Evolutionary conservation across 2,329 filamentous ascomycete genomes (phyloP), one percentile per base, ranked within the genome.

Genomic region (Ilyonectria robusta): DNA sequence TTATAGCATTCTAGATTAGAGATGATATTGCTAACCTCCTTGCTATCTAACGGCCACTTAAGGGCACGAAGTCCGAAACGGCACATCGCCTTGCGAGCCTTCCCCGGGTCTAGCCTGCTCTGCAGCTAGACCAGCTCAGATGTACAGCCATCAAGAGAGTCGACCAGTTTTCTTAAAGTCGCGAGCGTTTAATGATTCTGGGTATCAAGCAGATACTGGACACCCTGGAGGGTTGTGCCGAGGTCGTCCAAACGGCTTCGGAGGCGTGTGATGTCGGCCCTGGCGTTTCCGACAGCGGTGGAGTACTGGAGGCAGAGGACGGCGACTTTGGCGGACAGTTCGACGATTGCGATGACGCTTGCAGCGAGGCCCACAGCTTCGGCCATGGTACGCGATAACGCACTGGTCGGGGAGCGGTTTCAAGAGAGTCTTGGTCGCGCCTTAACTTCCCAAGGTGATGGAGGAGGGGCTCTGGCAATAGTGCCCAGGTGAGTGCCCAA

Each of bases 11-110:
- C 57, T 8, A 68, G 31, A 29, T 59, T 48, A 35, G 47, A 48
- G 11, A 65, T 8, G 29, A 65, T 51, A 8, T 40, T 21, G 10
- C 26, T 48, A 26, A 68, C 47, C 57, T 65, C 66, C 40, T 62
- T 65, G 46, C 57, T 62, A 50, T 57, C n/a, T 1, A 68, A 65
- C 37, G 59, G 66, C 66, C 66, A 68, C 42, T 48, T 68, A 6
- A 68, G 58, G 26, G 58, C 62, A 46, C 48, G 59, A 10, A 66
- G 47, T 17, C 62, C 55, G 26, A 68, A 23, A 26, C 26, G 26
- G 26, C 5, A 33, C 55, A 68, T 68, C 29, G 54, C 23, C 44
- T 68, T 62, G 1, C 26, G 54, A 42, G 54, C 44, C n/a, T 62
- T 62, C 15, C 59, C 42, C 10, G 55, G 59, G 53, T 63, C 29